phyloP scores from a whole-genome alignment of 2,329 filamentous ascomycete species.

The Trichoderma gracile region DNA sequence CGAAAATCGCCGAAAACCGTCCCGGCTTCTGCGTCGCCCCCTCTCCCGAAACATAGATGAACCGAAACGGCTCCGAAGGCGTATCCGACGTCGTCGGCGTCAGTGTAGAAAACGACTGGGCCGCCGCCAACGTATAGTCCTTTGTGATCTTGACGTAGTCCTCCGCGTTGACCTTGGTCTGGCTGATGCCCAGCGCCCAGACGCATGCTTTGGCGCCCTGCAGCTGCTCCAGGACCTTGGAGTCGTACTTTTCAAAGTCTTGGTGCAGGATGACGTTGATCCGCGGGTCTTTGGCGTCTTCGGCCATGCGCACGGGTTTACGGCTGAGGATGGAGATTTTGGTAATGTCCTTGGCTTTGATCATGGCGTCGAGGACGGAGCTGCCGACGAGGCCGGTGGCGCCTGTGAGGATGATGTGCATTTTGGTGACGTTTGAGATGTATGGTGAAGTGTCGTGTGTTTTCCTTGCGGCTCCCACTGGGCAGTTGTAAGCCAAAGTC shows the following conservation, averaged over 20 bases:
- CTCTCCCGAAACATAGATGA: slow-evolving; percentile 69
- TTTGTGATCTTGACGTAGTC: slow-evolving; percentile 70
- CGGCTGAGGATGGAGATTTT: slow-evolving; percentile 69
- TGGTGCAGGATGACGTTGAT: slow-evolving; percentile 67
- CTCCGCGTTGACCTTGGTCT: slow-evolving; percentile 60
- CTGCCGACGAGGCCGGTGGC: slow-evolving; percentile 67
- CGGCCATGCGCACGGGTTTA: slow-evolving; percentile 62
- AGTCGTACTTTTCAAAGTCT: slow-evolving; percentile 64
- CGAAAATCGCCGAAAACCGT: slow-evolving; percentile 58
- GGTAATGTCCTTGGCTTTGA: slow-evolving; percentile 54
- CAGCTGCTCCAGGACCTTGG: slow-evolving; percentile 58
- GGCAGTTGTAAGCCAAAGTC: neutral
- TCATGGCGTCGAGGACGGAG: slow-evolving; percentile 61
- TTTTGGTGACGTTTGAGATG: slow-evolving; percentile 33
- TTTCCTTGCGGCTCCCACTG: no score
- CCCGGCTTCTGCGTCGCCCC: slow-evolving; percentile 61
- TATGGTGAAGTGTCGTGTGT: neutral
- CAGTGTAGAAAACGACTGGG: slow-evolving; percentile 57
- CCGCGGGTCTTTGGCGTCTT: slow-evolving; percentile 57
- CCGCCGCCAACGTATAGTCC: slow-evolving; percentile 64
- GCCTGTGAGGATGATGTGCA: slow-evolving; percentile 69
- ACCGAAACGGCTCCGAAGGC: slow-evolving; percentile 57
- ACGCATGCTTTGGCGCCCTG: slow-evolving; percentile 67
- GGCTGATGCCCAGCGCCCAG: slow-evolving; percentile 71
- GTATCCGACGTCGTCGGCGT: slow-evolving; percentile 39